These are phyloP conservation scores for Diaporthe capsici DNA, from an alignment of 2,329 filamentous ascomycete species.

Conservation along the genomic window DNA sequence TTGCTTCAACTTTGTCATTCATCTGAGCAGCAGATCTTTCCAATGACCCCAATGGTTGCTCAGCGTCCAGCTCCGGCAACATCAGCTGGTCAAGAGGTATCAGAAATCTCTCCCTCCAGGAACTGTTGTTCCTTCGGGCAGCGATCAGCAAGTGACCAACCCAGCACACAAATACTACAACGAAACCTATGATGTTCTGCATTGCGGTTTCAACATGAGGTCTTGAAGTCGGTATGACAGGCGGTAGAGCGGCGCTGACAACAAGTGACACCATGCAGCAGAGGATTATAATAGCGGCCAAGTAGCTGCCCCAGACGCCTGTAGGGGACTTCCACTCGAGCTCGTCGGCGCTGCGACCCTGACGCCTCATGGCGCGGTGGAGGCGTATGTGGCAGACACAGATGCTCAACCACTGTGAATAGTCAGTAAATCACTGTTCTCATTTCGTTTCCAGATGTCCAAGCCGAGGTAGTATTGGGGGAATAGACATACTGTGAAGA, in stretches of 20 bases:
- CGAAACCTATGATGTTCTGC: constrained; percentile 27
- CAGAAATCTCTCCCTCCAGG: constrained; percentile 14
- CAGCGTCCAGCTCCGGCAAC: constrained; percentile 31
- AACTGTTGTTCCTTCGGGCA: neutral
- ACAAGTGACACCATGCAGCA: constrained; percentile 51
- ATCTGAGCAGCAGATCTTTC: neutral
- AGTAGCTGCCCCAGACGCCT: constrained; percentile 47
- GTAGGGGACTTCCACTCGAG: constrained; percentile 52
- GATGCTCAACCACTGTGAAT: constrained; percentile 58
- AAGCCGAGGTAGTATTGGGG: neutral
- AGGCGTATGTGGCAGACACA: constrained; percentile 62
- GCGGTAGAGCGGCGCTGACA: constrained; percentile 46
- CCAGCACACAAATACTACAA: constrained; percentile 30
- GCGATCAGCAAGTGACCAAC: constrained; percentile 15
- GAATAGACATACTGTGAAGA: constrained; percentile 53
- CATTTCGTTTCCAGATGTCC: rapidly evolving
- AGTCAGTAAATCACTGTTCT: neutral
- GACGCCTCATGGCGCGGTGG: constrained; percentile 55
- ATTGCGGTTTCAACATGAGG: constrained; percentile 40
- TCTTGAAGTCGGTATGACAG: constrained; percentile 23
- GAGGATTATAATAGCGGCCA: constrained; percentile 47
- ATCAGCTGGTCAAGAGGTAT: constrained; percentile 19
- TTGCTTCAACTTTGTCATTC: too few relatives aligned
- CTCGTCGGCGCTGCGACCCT: constrained; percentile 52
- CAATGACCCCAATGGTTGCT: neutral